A percentile compares a stretch with the other conserved stretches of the same genome.
These are phyloP conservation scores for Steccherinum ochraceum DNA, from an alignment of 768 basidiomycete species.

Conservation along the genomic window DNA sequence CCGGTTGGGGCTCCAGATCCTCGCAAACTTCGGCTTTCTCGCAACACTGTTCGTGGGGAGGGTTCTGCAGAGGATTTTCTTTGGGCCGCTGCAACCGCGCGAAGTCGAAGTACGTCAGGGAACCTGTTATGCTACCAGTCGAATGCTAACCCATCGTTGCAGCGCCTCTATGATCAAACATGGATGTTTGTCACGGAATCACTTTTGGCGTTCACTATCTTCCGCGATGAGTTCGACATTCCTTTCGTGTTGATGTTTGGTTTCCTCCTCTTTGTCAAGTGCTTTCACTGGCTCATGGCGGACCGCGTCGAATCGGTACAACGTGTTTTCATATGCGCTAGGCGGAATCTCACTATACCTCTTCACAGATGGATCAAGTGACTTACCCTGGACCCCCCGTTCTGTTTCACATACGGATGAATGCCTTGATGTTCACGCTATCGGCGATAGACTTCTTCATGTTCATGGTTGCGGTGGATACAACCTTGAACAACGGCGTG, in stretches of 20 bases:
- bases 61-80: slow-evolving; percentile 81
- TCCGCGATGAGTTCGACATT: slow-evolving; percentile 92
- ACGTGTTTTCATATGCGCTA: slow-evolving; percentile 1
- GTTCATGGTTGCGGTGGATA: slow-evolving; percentile 77
- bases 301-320: slow-evolving; percentile 94
- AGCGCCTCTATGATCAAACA: slow-evolving; percentile 92
- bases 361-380: slow-evolving; percentile 88
- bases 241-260: slow-evolving; percentile 92
- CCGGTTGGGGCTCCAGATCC: slow-evolving; percentile 43
- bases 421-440: slow-evolving; percentile 64
- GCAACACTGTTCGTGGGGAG: slow-evolving; percentile 71
- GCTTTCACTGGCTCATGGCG: slow-evolving; percentile 95
- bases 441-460: slow-evolving; percentile 71
- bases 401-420: slow-evolving; percentile 83
- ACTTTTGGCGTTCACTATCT: slow-evolving; percentile 93
- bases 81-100: slow-evolving; percentile 78
- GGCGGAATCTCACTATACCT: not conserved
- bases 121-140: not conserved
- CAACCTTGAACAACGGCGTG: slow-evolving; percentile 70
- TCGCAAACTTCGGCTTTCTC: slow-evolving; percentile 87
- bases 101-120: slow-evolving; percentile 76
- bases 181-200: slow-evolving; percentile 99
- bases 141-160: slow-evolving; percentile 5
- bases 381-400: slow-evolving; percentile 79
- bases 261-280: slow-evolving; percentile 90